These are phyloP conservation scores for Saprolegnia diclina DNA, from an alignment of 352 stramenopile species.

Conservation along the genomic window DNA sequence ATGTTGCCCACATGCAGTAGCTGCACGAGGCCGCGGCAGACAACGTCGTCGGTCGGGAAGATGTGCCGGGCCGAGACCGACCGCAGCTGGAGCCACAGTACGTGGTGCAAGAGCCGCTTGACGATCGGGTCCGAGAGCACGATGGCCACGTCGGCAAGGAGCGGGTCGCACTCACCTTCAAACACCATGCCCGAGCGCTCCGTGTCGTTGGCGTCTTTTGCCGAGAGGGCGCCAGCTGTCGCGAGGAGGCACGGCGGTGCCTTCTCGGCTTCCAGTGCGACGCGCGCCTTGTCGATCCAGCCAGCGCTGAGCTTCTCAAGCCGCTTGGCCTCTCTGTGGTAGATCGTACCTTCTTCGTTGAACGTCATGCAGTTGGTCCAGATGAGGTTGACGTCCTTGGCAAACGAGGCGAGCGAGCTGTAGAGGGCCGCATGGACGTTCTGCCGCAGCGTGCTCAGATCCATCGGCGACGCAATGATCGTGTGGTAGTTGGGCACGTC, in stretches of 20 bases:
- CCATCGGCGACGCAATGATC: slow-evolving; percentile 81
- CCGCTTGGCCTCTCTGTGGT: slow-evolving; percentile 84
- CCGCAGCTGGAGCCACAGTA: slow-evolving; percentile 61
- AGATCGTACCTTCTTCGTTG: slow-evolving; percentile 80
- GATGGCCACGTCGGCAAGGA: slow-evolving; percentile 67
- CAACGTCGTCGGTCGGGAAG: slow-evolving; percentile 74
- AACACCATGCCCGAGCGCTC: slow-evolving; percentile 52
- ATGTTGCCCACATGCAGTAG: slow-evolving; percentile 78
- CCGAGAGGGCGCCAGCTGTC: slow-evolving; percentile 43
- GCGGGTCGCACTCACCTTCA: slow-evolving; percentile 72
- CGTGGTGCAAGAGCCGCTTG: slow-evolving; percentile 71
- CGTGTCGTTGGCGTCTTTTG: slow-evolving; percentile 22
- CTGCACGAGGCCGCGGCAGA: slow-evolving; percentile 74
- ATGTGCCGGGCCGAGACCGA: slow-evolving; percentile 54
- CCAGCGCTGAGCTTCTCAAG: slow-evolving; percentile 74
- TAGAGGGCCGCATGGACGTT: slow-evolving; percentile 77
- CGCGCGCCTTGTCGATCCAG: slow-evolving; percentile 70
- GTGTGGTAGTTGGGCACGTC: slow-evolving; percentile 80
- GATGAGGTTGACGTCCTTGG: slow-evolving; percentile 77
- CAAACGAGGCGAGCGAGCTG: slow-evolving; percentile 73
- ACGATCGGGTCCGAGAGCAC: slow-evolving; percentile 70
- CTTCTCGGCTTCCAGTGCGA: slow-evolving; percentile 21
- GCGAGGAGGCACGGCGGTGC: slow-evolving; percentile 63
- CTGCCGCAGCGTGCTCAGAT: slow-evolving; percentile 75
- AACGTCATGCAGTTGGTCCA: slow-evolving; percentile 85